phyloP scores from a whole-genome alignment of 2,329 filamentous ascomycete genomes.

The Cercospora canescens region DNA sequence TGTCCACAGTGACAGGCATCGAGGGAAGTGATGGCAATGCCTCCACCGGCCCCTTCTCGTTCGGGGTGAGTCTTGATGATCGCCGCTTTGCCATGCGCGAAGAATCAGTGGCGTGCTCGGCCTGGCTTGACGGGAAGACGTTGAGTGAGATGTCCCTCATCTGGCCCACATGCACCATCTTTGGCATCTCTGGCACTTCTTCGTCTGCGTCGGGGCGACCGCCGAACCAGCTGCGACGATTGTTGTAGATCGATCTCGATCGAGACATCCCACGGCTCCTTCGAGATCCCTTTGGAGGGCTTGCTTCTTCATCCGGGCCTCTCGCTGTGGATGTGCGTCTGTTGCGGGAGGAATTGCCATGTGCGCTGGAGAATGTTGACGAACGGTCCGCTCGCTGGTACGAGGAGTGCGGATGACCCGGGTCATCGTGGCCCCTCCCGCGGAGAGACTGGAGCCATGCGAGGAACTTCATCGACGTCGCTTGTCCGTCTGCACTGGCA shows the following conservation, averaged over 20 bases:
- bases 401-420: neutral
- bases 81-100: neutral
- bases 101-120: neutral
- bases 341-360: neutral
- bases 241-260: slow-evolving; percentile 15
- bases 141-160: slow-evolving; percentile 1
- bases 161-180: slow-evolving; percentile 12
- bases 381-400: slow-evolving; percentile 5
- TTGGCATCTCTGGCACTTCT: slow-evolving; percentile 25
- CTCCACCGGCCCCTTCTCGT: slow-evolving; percentile 6
- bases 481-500: neutral
- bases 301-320: neutral
- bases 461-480: slow-evolving; percentile 2
- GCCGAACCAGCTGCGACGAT: slow-evolving; percentile 31
- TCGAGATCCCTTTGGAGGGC: neutral
- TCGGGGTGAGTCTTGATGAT: neutral
- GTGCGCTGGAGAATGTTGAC: neutral
- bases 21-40: slow-evolving; percentile 20
- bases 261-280: slow-evolving; percentile 14
- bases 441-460: slow-evolving; percentile 15
- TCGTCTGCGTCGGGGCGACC: slow-evolving; percentile 22
- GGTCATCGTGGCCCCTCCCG: neutral
- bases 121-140: neutral
- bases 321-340: neutral
- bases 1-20: slow-evolving; percentile 15